Percentiles rank a stretch among this genome's conserved stretches.
Evolutionary conservation across 208 protist genomes (phyloP).

Genomic region (Tritrichomonas foetus): DNA sequence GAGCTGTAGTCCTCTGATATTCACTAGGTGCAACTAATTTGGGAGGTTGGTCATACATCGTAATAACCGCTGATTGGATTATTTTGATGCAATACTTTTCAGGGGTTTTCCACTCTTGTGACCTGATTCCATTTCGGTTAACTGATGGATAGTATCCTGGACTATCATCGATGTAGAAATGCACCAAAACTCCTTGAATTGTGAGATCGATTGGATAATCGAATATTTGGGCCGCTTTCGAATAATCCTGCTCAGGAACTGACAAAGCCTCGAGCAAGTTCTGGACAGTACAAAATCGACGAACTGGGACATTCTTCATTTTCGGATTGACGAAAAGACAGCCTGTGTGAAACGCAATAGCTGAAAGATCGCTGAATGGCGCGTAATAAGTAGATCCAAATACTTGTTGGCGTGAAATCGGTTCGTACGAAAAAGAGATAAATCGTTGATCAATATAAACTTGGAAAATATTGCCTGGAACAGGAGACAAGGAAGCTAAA

Average conservation of each 20-base stretch:
- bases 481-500: no score
- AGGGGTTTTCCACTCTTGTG: not conserved
- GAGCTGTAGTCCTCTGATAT: not conserved
- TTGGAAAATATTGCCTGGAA: no score
- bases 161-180: not conserved
- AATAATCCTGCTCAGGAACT: not conserved
- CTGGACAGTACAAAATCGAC: not conserved
- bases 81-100: not conserved
- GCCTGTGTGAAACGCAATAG: constrained; percentile 3
- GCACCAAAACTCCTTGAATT: not conserved
- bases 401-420: not conserved
- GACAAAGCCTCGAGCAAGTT: not conserved
- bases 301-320: not conserved
- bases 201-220: not conserved
- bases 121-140: not conserved
- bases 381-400: not conserved
- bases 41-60: not conserved
- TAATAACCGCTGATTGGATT: not conserved
- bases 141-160: not conserved
- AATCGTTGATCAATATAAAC: no score
- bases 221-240: not conserved
- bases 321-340: not conserved
- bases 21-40: not conserved
- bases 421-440: no score
- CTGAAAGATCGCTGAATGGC: not conserved